Conservation (phyloP, 2,329 filamentous ascomycete genomes). For the Mycocentrospora acerina region DNA sequence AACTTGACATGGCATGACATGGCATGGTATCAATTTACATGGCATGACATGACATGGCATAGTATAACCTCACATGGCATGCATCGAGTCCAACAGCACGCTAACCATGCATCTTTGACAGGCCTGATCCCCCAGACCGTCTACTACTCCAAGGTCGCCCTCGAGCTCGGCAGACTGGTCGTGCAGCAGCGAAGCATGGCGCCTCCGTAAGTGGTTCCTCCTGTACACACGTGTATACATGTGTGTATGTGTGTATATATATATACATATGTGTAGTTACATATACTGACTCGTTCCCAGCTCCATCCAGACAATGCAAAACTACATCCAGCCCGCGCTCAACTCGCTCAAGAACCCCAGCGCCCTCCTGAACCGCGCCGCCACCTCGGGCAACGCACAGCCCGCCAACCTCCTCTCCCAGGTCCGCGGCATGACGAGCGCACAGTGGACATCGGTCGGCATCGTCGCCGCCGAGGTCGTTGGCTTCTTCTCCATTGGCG, state of each 20-base stretch:
- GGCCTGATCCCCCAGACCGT: conserved; percentile 81
- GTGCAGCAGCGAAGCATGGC: conserved; percentile 87
- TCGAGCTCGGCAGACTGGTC: conserved; percentile 86
- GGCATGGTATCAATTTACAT: too few species aligned
- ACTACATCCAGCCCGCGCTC: conserved; percentile 76
- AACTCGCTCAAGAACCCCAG: conserved; percentile 70
- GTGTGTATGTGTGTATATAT: too few species aligned
- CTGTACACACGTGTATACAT: neutral
- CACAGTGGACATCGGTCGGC: conserved; percentile 71
- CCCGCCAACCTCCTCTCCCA: conserved; percentile 57
- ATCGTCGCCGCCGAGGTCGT: conserved; percentile 83
- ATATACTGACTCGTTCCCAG: conserved; percentile 51
- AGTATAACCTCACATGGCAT: conserved; percentile 17
- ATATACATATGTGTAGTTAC: too few species aligned
- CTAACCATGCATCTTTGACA: conserved; percentile 48
- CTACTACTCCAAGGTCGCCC: conserved; percentile 88
- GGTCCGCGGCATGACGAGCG: conserved; percentile 68
- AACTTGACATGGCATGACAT: conserved; percentile 12
- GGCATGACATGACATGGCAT: neutral
- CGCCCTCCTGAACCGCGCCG: conserved; percentile 55
- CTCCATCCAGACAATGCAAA: conserved; percentile 77
- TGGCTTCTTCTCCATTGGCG: conserved; percentile 96
- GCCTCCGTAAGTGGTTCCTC: conserved; percentile 84
- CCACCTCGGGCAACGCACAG: conserved; percentile 46
- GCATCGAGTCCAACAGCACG: neutral